Conservation (phyloP, 2,329 filamentous ascomycete genomes). For the Pyrenochaeta sp. region DNA sequence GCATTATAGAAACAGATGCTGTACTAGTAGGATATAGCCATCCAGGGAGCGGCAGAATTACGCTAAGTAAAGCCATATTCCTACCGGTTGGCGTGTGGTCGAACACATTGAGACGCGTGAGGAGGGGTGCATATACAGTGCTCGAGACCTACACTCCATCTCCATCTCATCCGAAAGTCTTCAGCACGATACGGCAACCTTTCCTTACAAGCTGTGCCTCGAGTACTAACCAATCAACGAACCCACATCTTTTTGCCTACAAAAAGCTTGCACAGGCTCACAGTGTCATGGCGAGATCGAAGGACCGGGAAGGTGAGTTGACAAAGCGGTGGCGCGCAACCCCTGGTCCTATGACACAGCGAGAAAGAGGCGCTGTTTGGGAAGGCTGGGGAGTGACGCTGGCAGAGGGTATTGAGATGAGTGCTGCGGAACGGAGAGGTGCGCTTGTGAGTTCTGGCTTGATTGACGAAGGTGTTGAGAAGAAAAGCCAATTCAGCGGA, state of each 20-base stretch:
- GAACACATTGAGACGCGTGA: conserved; percentile 22
- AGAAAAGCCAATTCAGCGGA: neutral
- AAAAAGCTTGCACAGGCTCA: conserved; percentile 28
- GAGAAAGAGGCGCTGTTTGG: conserved; percentile 39
- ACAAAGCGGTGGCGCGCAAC: conserved; percentile 43
- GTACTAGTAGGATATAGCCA: conserved; percentile 36
- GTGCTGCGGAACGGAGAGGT: conserved; percentile 26
- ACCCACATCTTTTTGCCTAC: conserved; percentile 27
- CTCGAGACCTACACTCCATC: conserved; percentile 34
- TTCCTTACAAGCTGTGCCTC: neutral
- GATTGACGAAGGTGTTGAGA: conserved; percentile 15
- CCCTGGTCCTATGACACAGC: conserved; percentile 27
- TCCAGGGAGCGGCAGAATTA: conserved; percentile 12
- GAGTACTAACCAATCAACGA: neutral
- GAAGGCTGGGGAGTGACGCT: conserved; percentile 41
- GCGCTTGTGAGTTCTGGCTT: conserved; percentile 2
- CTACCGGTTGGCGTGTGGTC: conserved; percentile 31
- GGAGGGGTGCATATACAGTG: conserved; percentile 14
- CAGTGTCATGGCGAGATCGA: conserved; percentile 19
- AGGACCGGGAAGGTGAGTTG: conserved; percentile 30
- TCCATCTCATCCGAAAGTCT: neutral
- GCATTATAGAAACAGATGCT: conserved; percentile 33
- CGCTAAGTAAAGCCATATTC: conserved; percentile 33
- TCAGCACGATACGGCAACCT: neutral
- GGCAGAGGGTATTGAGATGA: conserved; percentile 28